These are phyloP conservation scores for Populus alba DNA, from an alignment of 345 rosid genomes.

Conservation along the genomic window DNA sequence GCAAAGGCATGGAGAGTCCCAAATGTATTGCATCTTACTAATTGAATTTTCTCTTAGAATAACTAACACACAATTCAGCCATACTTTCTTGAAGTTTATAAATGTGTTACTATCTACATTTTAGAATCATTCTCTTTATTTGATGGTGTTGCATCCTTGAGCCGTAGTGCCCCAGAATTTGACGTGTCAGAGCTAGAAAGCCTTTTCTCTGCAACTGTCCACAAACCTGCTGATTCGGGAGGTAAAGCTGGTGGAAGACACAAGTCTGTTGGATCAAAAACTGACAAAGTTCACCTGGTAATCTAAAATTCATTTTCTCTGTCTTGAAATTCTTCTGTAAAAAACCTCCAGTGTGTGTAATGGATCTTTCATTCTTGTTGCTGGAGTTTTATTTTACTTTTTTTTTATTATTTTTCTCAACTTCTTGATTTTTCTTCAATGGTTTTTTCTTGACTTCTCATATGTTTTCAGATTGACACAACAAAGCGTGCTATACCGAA, in stretches of 20 bases:
- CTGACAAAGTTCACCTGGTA: constrained; percentile 90
- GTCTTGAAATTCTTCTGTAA: not conserved
- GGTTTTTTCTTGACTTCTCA: not conserved
- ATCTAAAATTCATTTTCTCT: not conserved
- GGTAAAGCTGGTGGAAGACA: constrained; percentile 59
- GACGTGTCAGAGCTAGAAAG: constrained; percentile 91
- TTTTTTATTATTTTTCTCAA: not conserved
- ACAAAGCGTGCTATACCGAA: too few relatives aligned
- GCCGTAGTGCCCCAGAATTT: constrained; percentile 72
- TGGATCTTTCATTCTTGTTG: not conserved
- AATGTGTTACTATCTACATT: not conserved
- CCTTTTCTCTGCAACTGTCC: constrained; percentile 81
- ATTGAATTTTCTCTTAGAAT: constrained; percentile 6
- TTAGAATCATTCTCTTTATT: constrained; percentile 7
- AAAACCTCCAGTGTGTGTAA: not conserved
- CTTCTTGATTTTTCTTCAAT: not conserved
- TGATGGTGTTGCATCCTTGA: constrained; percentile 18
- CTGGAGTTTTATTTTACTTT: not conserved
- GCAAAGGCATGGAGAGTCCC: constrained; percentile 86
- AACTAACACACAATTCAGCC: not conserved
- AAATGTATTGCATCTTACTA: constrained; percentile 49
- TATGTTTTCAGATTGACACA: too few relatives aligned
- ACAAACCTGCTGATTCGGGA: constrained; percentile 55
- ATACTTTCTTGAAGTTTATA: constrained; percentile 6
- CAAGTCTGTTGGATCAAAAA: constrained; percentile 77